These are phyloP conservation scores for Fragaria vesca DNA, from an alignment of 306 rosid genomes.

Conservation along the genomic window DNA sequence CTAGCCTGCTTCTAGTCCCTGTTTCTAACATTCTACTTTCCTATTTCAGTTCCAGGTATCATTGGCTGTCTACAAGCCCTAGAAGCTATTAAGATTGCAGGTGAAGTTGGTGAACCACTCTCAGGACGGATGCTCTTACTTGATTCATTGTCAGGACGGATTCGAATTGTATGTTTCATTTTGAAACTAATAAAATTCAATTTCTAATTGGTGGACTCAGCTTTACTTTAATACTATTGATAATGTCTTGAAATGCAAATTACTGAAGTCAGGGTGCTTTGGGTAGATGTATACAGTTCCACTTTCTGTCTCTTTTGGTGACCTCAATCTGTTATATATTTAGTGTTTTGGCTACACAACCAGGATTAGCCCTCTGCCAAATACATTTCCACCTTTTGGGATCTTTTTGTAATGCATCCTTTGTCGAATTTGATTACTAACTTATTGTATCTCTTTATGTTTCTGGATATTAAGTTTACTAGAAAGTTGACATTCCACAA, in stretches of 20 bases:
- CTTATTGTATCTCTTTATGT: neutral
- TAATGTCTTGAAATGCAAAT: neutral
- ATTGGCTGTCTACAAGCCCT: conserved; percentile 98
- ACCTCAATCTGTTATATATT: neutral
- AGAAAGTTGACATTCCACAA: neutral
- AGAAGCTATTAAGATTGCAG: conserved; percentile 89
- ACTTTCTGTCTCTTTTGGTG: neutral
- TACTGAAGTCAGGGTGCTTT: conserved; percentile 1
- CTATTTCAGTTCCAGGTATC: conserved; percentile 85
- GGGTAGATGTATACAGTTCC: neutral
- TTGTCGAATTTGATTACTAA: neutral
- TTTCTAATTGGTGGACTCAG: neutral
- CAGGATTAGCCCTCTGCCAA: neutral
- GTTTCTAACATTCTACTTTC: conserved; percentile 11
- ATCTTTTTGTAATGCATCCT: neutral
- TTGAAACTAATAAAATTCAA: neutral
- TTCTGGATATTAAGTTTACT: neutral
- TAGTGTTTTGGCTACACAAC: neutral
- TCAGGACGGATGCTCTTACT: conserved; percentile 89
- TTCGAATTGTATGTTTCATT: conserved; percentile 62
- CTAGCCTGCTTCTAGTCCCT: neutral
- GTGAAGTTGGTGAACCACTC: conserved; percentile 87
- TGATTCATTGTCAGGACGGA: conserved; percentile 77
- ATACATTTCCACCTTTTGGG: neutral
- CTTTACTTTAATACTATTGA: neutral